Evolutionary conservation across 768 basidiomycete genomes (phyloP).

Genomic region (Tylopilus felleus): DNA sequence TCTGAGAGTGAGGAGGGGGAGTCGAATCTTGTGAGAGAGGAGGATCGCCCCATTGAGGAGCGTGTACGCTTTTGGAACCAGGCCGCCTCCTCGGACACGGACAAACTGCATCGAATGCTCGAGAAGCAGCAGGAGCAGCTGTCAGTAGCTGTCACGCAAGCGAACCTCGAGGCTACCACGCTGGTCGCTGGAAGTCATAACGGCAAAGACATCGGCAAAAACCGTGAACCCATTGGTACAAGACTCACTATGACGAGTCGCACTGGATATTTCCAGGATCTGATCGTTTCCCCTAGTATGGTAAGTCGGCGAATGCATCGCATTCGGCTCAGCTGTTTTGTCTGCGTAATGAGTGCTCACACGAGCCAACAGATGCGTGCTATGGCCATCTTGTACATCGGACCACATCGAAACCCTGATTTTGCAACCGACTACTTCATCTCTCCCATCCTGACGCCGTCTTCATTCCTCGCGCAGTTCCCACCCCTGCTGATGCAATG

Average conservation of each 20-base stretch:
- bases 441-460: conserved; percentile 89
- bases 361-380: conserved; percentile 86
- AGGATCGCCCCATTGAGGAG: conserved; percentile 72
- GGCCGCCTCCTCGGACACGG: conserved; percentile 12
- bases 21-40: conserved; percentile 49
- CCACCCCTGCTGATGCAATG: conserved; percentile 93
- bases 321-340: conserved; percentile 1
- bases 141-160: conserved; percentile 49
- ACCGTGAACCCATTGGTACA: conserved; percentile 71
- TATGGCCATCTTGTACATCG: conserved; percentile 97
- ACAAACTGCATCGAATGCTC: conserved; percentile 23
- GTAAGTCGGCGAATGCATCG: conserved; percentile 45
- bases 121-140: conserved; percentile 52
- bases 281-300: conserved; percentile 94
- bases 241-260: conserved; percentile 93
- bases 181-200: conserved; percentile 32
- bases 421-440: conserved; percentile 94
- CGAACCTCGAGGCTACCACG: conserved; percentile 43
- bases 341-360: conserved; percentile 6
- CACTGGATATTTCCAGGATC: conserved; percentile 89
- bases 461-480: conserved; percentile 82
- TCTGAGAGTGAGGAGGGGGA: conserved; percentile 51
- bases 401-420: conserved; percentile 90
- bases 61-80: conserved; percentile 62
- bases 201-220: conserved; percentile 31